phyloP scores from a whole-genome alignment of 805 yeast genomes.

The Candida piceae region DNA sequence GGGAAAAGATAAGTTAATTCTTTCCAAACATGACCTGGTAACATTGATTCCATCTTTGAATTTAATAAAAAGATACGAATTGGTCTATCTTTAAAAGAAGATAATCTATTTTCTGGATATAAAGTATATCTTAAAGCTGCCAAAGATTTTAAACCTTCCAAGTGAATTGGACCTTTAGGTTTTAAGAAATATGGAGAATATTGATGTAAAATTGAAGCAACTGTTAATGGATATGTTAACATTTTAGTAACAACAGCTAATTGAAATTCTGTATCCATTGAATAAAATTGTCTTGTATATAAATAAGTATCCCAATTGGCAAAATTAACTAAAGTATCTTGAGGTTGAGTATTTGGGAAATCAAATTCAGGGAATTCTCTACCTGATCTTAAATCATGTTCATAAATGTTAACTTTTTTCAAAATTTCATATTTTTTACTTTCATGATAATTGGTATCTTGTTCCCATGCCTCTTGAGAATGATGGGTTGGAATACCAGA shows the following conservation, averaged over 20 bases:
- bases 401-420: constrained; percentile 85
- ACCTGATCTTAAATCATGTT: constrained; percentile 92
- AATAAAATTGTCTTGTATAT: constrained; percentile 86
- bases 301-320: constrained; percentile 89
- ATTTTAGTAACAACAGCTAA: constrained; percentile 93
- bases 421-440: constrained; percentile 64
- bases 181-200: constrained; percentile 76
- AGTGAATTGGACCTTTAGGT: constrained; percentile 82
- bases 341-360: constrained; percentile 76
- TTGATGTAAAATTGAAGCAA: constrained; percentile 77
- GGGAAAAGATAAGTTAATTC: constrained; percentile 87
- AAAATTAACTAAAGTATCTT: constrained; percentile 71
- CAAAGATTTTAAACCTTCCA: constrained; percentile 89
- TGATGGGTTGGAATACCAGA: constrained; percentile 98
- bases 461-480: constrained; percentile 82
- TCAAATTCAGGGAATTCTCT: constrained; percentile 94
- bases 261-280: constrained; percentile 96
- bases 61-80: constrained; percentile 86
- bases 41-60: constrained; percentile 86
- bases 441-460: constrained; percentile 67
- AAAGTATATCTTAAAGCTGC: constrained; percentile 90
- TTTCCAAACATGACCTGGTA: constrained; percentile 95
- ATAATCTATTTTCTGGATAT: constrained; percentile 62
- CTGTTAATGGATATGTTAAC: constrained; percentile 87
- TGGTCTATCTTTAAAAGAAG: constrained; percentile 75